These are phyloP conservation scores for Aschersonia sp. DNA, from an alignment of 2,329 filamentous ascomycete genomes.

Conservation along the genomic window DNA sequence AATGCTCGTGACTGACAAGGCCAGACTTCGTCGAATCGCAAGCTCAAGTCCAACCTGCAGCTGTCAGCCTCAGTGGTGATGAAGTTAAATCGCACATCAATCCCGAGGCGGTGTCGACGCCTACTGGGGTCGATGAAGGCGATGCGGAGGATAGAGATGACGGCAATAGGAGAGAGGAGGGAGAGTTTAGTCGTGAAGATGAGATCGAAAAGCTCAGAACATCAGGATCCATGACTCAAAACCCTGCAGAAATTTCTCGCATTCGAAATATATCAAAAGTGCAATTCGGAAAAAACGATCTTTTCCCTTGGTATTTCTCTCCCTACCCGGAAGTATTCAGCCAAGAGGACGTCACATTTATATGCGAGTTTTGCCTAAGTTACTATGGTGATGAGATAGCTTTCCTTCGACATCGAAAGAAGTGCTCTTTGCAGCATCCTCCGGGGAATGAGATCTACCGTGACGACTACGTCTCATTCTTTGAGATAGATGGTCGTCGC, in stretches of 20 bases:
- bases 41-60: constrained; percentile 27
- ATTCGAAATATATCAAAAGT: constrained; percentile 90
- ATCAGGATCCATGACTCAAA: constrained; percentile 96
- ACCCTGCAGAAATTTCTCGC: constrained; percentile 88
- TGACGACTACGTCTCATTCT: constrained; percentile 86
- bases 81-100: constrained; percentile 29
- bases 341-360: constrained; percentile 80
- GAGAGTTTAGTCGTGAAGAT: constrained; percentile 62
- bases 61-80: constrained; percentile 26
- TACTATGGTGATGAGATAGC: constrained; percentile 77
- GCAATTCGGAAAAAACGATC: constrained; percentile 81
- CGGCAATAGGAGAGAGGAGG: constrained; percentile 30
- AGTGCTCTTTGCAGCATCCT: constrained; percentile 83
- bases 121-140: constrained; percentile 33
- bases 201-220: constrained; percentile 95
- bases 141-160: constrained; percentile 37
- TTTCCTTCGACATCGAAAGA: constrained; percentile 72
- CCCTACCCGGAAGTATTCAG: constrained; percentile 86
- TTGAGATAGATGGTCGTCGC: constrained; percentile 88
- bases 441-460: constrained; percentile 98
- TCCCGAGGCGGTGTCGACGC: constrained; percentile 28
- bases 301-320: constrained; percentile 98
- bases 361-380: constrained; percentile 91
- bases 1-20: not conserved
- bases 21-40: constrained; percentile 34